A percentile compares a stretch with the other conserved stretches of the same genome.
phyloP scores from a whole-genome alignment of 805 yeast species.

The Kodamaea kaohsiungensis region DNA sequence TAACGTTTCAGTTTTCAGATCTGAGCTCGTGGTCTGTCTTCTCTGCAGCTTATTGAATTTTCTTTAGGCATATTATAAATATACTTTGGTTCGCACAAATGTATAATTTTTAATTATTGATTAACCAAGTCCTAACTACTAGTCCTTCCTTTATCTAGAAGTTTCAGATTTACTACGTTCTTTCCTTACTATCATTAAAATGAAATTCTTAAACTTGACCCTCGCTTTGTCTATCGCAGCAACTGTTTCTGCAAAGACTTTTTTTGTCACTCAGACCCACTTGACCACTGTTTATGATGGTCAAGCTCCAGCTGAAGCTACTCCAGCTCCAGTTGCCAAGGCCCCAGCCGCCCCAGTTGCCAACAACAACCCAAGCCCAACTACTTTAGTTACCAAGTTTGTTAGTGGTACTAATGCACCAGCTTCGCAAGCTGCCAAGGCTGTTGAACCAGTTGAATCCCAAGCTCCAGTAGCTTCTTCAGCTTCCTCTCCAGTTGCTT shows the following conservation, averaged over 20 bases:
- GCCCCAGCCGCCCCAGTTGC: conserved; percentile 6
- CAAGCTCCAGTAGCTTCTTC: conserved; percentile 8
- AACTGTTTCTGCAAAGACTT: conserved; percentile 24
- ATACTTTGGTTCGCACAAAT: background rate
- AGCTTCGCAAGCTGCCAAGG: conserved; percentile 4
- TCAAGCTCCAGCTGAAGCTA: conserved; percentile 5
- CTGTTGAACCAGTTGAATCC: conserved; percentile 16
- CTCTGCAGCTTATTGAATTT: background rate
- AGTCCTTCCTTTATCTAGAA: conserved; percentile 11
- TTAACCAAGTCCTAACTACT: conserved; percentile 4
- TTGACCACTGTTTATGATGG: conserved; percentile 24
- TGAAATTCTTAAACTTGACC: conserved; percentile 25
- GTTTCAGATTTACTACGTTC: conserved; percentile 7
- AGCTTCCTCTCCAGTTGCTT: conserved; percentile 12
- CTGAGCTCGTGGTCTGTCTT: background rate
- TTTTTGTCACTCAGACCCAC: conserved; percentile 29
- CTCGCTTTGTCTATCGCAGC: conserved; percentile 23
- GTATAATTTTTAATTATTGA: background rate
- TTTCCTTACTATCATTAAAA: conserved; percentile 12
- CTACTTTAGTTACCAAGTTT: conserved; percentile 13
- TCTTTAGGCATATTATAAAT: conserved; percentile 1
- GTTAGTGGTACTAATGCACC: background rate
- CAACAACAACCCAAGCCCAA: conserved; percentile 19
- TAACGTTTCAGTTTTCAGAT: background rate
- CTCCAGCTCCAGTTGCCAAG: background rate